phyloP scores from a whole-genome alignment of 2,329 filamentous ascomycete genomes.

The Colletotrichum phormii region DNA sequence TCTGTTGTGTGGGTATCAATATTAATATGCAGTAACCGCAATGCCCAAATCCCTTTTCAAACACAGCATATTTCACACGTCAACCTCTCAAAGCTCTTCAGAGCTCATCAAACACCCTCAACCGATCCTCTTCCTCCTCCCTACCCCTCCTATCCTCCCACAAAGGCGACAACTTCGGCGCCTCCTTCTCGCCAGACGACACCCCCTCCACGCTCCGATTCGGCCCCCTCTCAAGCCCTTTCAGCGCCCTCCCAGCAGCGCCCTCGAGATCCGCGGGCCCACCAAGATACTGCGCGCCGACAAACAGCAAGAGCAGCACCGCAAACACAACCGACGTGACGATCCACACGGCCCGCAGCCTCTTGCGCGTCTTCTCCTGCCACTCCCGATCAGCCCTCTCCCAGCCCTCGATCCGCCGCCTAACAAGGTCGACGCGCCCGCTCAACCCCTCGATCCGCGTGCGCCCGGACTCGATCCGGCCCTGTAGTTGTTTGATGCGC shows the following conservation, averaged over 20 bases:
- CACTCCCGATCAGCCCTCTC: slow-evolving; percentile 75
- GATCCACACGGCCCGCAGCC: slow-evolving; percentile 73
- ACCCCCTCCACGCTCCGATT: slow-evolving; percentile 7
- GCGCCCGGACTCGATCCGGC: slow-evolving; percentile 70
- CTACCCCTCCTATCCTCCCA: slow-evolving; percentile 41
- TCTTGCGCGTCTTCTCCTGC: slow-evolving; percentile 74
- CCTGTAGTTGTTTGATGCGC: slow-evolving; percentile 71
- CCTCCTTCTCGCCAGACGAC: slow-evolving; percentile 16
- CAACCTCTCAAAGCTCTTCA: slow-evolving; percentile 41
- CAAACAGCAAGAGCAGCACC: slow-evolving; percentile 57
- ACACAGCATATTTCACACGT: not conserved
- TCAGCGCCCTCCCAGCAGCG: not conserved
- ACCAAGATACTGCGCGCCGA: slow-evolving; percentile 47
- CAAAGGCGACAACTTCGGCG: slow-evolving; percentile 33
- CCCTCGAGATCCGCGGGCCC: slow-evolving; percentile 5
- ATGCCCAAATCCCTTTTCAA: not conserved
- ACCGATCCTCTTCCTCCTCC: slow-evolving; percentile 48
- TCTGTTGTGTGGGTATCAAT: slow-evolving; percentile 27
- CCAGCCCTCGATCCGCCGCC: slow-evolving; percentile 73
- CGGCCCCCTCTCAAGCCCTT: slow-evolving; percentile 7
- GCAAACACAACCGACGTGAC: slow-evolving; percentile 63
- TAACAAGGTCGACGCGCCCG: slow-evolving; percentile 72
- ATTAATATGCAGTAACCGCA: slow-evolving; percentile 4
- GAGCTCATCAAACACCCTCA: slow-evolving; percentile 60
- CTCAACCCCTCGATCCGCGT: slow-evolving; percentile 70